Evolutionary conservation across 805 yeast species (phyloP).

Genomic region (Kodamaea hsintzibuensis): DNA sequence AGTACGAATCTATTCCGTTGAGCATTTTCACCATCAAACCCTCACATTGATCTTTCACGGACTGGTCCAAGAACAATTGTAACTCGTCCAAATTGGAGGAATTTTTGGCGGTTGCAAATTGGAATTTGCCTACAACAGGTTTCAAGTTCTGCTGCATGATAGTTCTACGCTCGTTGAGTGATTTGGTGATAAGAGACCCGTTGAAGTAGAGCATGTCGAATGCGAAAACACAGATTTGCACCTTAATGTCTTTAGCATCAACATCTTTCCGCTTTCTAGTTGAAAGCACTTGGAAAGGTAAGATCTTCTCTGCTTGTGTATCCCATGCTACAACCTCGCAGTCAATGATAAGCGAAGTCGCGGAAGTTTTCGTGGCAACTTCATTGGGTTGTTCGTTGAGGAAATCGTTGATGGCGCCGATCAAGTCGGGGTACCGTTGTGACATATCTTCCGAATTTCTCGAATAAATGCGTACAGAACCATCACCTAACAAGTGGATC

Average conservation of each 20-base stretch:
- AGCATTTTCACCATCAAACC: conserved; percentile 94
- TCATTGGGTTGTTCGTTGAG: conserved; percentile 31
- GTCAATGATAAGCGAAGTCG: conserved; percentile 69
- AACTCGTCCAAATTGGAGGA: conserved; percentile 72
- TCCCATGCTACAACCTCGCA: conserved; percentile 99
- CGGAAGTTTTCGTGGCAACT: conserved; percentile 31
- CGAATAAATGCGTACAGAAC: conserved; percentile 76
- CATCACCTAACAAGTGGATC: conserved; percentile 70
- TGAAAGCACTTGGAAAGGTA: conserved; percentile 91
- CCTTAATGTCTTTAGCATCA: conserved; percentile 81
- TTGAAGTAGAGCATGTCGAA: conserved; percentile 82
- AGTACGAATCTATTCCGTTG: conserved; percentile 75
- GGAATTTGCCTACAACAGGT: conserved; percentile 73
- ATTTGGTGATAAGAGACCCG: conserved; percentile 62
- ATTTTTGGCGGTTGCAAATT: conserved; percentile 74
- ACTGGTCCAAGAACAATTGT: conserved; percentile 81
- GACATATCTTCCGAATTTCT: conserved; percentile 98
- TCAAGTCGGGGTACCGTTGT: conserved; percentile 88
- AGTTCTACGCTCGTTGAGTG: conserved; percentile 71
- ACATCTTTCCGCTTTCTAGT: conserved; percentile 96
- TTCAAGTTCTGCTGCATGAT: conserved; percentile 56
- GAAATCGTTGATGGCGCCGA: conserved; percentile 65
- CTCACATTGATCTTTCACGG: conserved; percentile 88
- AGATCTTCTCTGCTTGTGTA: conserved; percentile 66
- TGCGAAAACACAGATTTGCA: conserved; percentile 88